These are phyloP conservation scores for Cladophialophora psammophila DNA, from an alignment of 2,329 filamentous ascomycete genomes.

Conservation along the genomic window DNA sequence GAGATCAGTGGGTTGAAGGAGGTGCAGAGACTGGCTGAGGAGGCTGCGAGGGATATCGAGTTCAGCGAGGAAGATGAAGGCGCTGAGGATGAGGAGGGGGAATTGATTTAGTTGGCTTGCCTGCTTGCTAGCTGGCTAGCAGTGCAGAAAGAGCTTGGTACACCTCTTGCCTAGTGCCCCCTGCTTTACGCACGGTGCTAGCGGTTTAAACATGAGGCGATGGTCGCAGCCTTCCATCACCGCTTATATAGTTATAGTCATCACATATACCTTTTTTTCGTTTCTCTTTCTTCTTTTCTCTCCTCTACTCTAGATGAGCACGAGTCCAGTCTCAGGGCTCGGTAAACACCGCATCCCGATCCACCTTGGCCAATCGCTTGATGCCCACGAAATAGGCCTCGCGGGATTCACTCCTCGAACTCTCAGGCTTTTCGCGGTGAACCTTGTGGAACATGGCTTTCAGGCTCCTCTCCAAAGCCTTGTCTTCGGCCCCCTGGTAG, in stretches of 20 bases:
- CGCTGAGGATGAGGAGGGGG: constrained; percentile 43
- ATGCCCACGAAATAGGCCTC: constrained; percentile 88
- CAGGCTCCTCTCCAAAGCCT: constrained; percentile 75
- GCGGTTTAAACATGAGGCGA: no score
- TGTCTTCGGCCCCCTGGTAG: constrained; percentile 90
- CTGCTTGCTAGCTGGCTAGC: not conserved
- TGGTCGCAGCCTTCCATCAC: constrained; percentile 6
- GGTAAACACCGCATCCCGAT: constrained; percentile 56
- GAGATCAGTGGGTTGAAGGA: constrained; percentile 68
- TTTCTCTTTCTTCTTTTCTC: not conserved
- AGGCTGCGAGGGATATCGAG: constrained; percentile 53
- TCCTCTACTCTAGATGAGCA: not conserved
- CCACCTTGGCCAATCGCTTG: constrained; percentile 65
- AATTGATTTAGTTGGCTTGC: constrained; percentile 43
- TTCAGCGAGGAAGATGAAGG: constrained; percentile 50
- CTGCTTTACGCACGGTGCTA: no score
- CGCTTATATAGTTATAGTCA: constrained; percentile 5
- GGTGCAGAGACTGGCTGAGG: constrained; percentile 57
- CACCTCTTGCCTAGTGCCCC: no score
- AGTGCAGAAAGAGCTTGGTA: no score
- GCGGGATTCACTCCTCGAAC: constrained; percentile 82
- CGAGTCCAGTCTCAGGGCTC: constrained; percentile 18
- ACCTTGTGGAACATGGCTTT: constrained; percentile 81
- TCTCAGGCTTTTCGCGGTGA: constrained; percentile 86
- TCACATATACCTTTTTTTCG: not conserved